Conservation (phyloP, 352 stramenopile species). For the Phytophthora podocarpi region DNA sequence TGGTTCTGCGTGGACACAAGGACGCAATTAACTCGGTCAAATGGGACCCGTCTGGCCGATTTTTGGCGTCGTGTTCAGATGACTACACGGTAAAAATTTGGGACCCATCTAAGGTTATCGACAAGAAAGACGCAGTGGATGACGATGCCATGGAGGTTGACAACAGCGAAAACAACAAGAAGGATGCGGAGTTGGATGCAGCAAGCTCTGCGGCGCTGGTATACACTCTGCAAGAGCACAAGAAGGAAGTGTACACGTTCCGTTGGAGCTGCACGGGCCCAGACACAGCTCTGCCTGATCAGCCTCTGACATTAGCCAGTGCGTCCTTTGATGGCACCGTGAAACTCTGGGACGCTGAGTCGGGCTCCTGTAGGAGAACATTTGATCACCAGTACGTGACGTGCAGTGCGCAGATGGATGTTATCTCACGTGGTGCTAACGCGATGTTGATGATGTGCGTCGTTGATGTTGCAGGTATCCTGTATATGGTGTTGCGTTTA, state of each 20-base stretch:
- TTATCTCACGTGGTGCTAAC: conserved; percentile 27
- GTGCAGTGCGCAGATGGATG: conserved; percentile 19
- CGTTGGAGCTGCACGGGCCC: conserved; percentile 90
- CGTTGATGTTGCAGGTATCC: conserved; percentile 55
- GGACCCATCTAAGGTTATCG: conserved; percentile 67
- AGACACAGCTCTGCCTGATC: conserved; percentile 60
- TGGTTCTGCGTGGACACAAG: conserved; percentile 92
- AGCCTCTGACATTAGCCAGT: conserved; percentile 89
- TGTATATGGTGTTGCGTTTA: conserved; percentile 90
- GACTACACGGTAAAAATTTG: conserved; percentile 98
- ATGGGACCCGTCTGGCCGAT: conserved; percentile 94
- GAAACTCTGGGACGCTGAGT: conserved; percentile 93
- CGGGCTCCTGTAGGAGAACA: conserved; percentile 91
- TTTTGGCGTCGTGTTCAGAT: conserved; percentile 97
- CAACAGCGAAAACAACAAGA: conserved; percentile 33
- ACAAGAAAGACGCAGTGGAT: conserved; percentile 27
- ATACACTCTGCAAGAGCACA: conserved; percentile 90
- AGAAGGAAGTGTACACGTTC: conserved; percentile 94
- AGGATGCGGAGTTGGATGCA: conserved; percentile 24
- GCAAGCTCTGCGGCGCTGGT: conserved; percentile 54
- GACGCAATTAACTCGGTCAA: conserved; percentile 99
- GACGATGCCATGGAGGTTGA: conserved; percentile 37
- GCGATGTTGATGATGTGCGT: conserved; percentile 2
- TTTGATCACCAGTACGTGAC: conserved; percentile 93
- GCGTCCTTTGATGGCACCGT: conserved; percentile 97